phyloP scores from a whole-genome alignment of 2,329 filamentous ascomycete genomes.

The Ophiognomonia clavigignenti-juglandacearum region DNA sequence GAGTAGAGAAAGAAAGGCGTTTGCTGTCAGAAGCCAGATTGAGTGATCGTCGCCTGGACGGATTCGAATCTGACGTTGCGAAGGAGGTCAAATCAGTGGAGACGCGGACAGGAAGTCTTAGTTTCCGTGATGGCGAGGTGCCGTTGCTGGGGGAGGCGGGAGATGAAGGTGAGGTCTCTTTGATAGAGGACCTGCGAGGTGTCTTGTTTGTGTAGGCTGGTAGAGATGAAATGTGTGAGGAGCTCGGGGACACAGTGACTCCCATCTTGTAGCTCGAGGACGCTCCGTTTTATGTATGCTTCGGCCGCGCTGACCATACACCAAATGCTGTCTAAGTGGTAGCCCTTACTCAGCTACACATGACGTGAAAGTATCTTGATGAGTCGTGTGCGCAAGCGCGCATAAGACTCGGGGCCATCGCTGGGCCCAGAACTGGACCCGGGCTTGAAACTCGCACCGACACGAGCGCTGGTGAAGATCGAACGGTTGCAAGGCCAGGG shows the following conservation, averaged over 20 bases:
- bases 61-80: background rate
- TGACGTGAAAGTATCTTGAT: too few relatives aligned
- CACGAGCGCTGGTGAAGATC: too few relatives aligned
- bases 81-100: conserved; percentile 1
- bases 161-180: background rate
- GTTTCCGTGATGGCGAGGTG: background rate
- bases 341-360: too few relatives aligned
- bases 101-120: conserved; percentile 3
- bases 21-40: conserved; percentile 1
- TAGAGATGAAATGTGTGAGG: background rate
- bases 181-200: background rate
- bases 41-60: conserved; percentile 5
- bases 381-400: too few relatives aligned
- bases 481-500: too few relatives aligned
- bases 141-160: background rate
- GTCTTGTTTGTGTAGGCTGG: background rate
- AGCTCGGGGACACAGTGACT: background rate
- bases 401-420: too few relatives aligned
- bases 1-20: conserved; percentile 2
- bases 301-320: too few relatives aligned
- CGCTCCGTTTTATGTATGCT: too few relatives aligned
- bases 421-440: too few relatives aligned
- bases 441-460: too few relatives aligned
- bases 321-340: too few relatives aligned
- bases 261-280: too few relatives aligned